Percentiles rank a stretch among this genome's conserved stretches.
These are phyloP conservation scores for Rhodotorula sp. DNA, from an alignment of 1,284 basidiomycete genomes.

Conservation along the genomic window DNA sequence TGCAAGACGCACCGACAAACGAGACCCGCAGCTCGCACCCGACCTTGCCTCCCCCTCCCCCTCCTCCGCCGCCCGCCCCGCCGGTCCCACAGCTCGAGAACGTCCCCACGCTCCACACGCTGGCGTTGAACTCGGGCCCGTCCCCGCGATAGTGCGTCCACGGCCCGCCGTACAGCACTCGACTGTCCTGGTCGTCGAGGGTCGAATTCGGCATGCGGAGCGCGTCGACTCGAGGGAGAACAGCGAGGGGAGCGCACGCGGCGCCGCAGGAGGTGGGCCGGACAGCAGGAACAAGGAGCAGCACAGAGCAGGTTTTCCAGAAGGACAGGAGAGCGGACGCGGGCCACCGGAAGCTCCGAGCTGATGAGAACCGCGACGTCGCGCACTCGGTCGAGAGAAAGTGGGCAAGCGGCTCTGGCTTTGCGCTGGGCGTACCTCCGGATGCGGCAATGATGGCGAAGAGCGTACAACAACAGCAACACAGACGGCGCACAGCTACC, in stretches of 20 bases:
- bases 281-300: too few relatives aligned
- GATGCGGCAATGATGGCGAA: background rate
- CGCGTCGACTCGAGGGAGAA: too few relatives aligned
- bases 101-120: background rate
- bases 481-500: too few relatives aligned
- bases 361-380: background rate
- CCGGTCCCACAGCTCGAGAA: slow-evolving; percentile 1
- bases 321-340: too few relatives aligned
- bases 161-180: slow-evolving; percentile 1
- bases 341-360: background rate
- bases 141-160: slow-evolving; percentile 1
- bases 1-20: slow-evolving; percentile 3
- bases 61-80: background rate
- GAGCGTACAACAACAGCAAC: too few relatives aligned
- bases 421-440: background rate
- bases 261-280: too few relatives aligned
- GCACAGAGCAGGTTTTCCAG: too few relatives aligned
- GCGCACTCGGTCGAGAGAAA: background rate
- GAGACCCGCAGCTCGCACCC: slow-evolving; percentile 3
- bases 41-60: background rate
- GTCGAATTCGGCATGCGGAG: background rate
- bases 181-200: slow-evolving; percentile 7
- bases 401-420: background rate
- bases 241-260: too few relatives aligned
- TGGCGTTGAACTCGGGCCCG: background rate